Evolutionary conservation across 1,284 basidiomycete genomes (phyloP), one percentile per base, ranked within the genome.

Genomic region (Testicularia cyperi): DNA sequence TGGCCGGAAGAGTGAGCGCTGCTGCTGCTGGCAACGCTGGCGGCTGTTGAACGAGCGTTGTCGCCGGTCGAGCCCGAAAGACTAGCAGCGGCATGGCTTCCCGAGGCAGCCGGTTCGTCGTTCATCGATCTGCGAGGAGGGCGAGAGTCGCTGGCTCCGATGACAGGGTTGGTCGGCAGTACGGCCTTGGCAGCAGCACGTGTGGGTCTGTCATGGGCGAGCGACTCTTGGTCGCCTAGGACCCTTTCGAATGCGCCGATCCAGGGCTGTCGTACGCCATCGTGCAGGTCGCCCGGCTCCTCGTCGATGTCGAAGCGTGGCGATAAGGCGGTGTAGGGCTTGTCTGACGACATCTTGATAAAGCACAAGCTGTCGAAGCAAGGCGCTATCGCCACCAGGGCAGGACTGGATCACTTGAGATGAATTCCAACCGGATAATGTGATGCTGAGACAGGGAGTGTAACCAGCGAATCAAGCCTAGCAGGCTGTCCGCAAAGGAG

Each of bases 231-330:
- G 26, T 73, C 70, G n/a, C 70, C 70, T 9, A 73, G 53, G 18
- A 73, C 70, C 19, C 70, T 36, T 28, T 73, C 70, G 30, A 73
- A 73, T 2, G 70, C 69, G 10, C 70, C 70, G 20, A 73, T 63
- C 70, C 70, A 72, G 1, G 26, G 49, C 21, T 54, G 41, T 9
- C 35, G 36, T 1, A 36, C 43, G 16, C 43, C 42, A 9, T 45
- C 40, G 20, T 38, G 44, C 4, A 33, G 53, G 42, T 64, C 55
- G 42, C 61, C 61, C 1, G 61, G 61, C 51, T 64, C 61, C 19
- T 64, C 61, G 6, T 60, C 61, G n/a, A 64, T 26, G 37, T 52
- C 55, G 51, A 64, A 64, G 24, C 51, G 54, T 44, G 60, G 60
- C 34, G 60, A 57, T 16, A 35, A 45, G 26, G 33, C 21, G 10